A percentile compares a stretch with the other conserved stretches of the same genome.
Conservation (phyloP, 768 basidiomycete species). For the Tylopilus balloui region DNA sequence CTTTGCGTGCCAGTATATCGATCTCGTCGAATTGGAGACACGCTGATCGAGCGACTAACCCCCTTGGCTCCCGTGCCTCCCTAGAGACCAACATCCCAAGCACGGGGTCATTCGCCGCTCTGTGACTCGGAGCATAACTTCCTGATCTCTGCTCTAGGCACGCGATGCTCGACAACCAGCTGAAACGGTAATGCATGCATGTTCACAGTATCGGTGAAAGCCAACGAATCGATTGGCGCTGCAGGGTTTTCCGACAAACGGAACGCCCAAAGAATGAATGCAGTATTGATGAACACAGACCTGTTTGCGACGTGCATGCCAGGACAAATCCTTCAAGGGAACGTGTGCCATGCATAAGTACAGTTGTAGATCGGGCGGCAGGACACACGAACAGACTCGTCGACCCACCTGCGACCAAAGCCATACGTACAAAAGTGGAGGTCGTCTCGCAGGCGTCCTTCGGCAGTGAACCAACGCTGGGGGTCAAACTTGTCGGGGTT, state of each 20-base stretch:
- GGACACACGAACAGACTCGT: too few species aligned
- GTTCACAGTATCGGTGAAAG: slow-evolving; percentile 41
- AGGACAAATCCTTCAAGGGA: slow-evolving; percentile 13
- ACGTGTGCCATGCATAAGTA: too few species aligned
- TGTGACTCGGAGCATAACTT: slow-evolving; percentile 6
- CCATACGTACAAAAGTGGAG: slow-evolving; percentile 8
- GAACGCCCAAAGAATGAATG: slow-evolving; percentile 61
- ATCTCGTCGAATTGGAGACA: too few species aligned
- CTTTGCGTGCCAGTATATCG: too few species aligned
- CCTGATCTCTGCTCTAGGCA: neutral
- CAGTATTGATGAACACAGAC: slow-evolving; percentile 60
- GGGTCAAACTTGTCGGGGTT: slow-evolving; percentile 11
- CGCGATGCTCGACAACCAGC: slow-evolving; percentile 9
- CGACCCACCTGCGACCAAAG: slow-evolving; percentile 10
- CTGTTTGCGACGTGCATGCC: slow-evolving; percentile 37
- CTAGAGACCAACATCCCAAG: too few species aligned
- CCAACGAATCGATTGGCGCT: slow-evolving; percentile 54
- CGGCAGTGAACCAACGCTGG: slow-evolving; percentile 1
- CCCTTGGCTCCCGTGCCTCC: too few species aligned
- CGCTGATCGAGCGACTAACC: too few species aligned
- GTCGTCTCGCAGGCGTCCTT: slow-evolving; percentile 7
- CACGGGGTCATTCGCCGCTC: too few species aligned
- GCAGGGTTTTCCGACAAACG: slow-evolving; percentile 43
- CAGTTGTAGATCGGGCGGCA: too few species aligned
- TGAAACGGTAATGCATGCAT: slow-evolving; percentile 6